Evolutionary conservation across 106 monocot species (phyloP), one percentile per base, ranked within the genome.

Genomic region (Alisma plantagoaquatica): DNA sequence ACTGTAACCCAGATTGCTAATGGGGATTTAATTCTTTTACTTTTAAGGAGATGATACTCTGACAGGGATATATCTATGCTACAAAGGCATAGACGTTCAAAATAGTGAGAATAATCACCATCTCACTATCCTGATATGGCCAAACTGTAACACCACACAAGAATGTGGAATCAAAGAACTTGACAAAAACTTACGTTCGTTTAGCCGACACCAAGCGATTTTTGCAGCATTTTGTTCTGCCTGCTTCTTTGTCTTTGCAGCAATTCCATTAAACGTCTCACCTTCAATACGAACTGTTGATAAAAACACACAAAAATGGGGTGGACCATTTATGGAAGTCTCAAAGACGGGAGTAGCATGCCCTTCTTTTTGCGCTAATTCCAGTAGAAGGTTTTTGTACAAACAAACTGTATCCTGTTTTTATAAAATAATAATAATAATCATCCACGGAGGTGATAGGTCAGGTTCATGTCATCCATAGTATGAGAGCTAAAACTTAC

Each of bases 151-250:
- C n/a, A n/a, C n/a, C n/a, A n/a, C n/a, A n/a, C n/a, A n/a, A n/a
- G n/a, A n/a, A n/a, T n/a, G n/a, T n/a, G n/a, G n/a, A n/a, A n/a
- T n/a, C n/a, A n/a, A n/a, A n/a, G n/a, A n/a, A n/a, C n/a, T n/a
- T n/a, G n/a, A n/a, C n/a, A n/a, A n/a, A n/a, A n/a, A n/a, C n/a
- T 81, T 71, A 96, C 94, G 52, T 30, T 81, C 73, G 53, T 68
- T 57, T 6, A 88, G 51, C 41, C 27, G 23, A 29, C 27, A 11
- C 54, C 60, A 96, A 26, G 94, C 94, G 43, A 96, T 65, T 62
- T 81, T 88, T 4, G 94, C 94, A 65, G 94, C 88, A 78, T 80
- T 77, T 65, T 73, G 64, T 68, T 96, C 88, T 28, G 94, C 88
- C 55, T 81, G 88, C 44, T 78, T 96, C 60, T 81, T 96, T 8